A percentile compares a stretch with the other conserved stretches of the same genome.
phyloP scores from a whole-genome alignment of 2,329 filamentous ascomycete genomes.

The Beauveria australis region DNA sequence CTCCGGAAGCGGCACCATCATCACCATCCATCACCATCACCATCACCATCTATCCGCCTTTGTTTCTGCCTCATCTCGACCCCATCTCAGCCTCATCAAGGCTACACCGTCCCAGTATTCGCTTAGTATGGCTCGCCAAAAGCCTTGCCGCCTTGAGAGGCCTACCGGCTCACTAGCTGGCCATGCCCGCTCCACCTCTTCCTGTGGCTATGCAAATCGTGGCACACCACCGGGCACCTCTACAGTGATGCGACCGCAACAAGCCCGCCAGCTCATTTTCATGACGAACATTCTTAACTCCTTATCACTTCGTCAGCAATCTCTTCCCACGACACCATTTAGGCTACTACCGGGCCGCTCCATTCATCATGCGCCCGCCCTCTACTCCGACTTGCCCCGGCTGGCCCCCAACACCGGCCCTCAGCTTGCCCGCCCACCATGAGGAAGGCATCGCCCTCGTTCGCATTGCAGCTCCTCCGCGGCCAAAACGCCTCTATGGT shows the following conservation, averaged over 20 bases:
- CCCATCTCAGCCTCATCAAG: neutral
- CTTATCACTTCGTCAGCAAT: neutral
- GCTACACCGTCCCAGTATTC: neutral
- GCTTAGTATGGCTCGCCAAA: neutral
- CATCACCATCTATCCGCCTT: neutral
- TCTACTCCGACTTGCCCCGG: neutral
- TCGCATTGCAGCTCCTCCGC: neutral
- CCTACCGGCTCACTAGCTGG: neutral
- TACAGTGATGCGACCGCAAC: neutral
- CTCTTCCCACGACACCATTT: neutral
- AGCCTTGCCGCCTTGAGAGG: neutral
- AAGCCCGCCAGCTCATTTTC: neutral
- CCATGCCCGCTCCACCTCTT: neutral
- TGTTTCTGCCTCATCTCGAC: neutral
- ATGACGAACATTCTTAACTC: neutral
- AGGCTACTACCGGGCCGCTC: neutral
- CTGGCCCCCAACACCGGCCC: neutral
- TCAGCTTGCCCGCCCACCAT: neutral
- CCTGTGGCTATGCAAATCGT: neutral
- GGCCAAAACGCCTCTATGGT: neutral
- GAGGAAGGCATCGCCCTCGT: neutral
- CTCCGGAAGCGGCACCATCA: neutral
- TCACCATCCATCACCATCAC: neutral
- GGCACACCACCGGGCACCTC: neutral
- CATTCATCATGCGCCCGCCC: neutral